Evolutionary conservation across 2,329 filamentous ascomycete genomes (phyloP).

Genomic region (Meredithiella fracta): DNA sequence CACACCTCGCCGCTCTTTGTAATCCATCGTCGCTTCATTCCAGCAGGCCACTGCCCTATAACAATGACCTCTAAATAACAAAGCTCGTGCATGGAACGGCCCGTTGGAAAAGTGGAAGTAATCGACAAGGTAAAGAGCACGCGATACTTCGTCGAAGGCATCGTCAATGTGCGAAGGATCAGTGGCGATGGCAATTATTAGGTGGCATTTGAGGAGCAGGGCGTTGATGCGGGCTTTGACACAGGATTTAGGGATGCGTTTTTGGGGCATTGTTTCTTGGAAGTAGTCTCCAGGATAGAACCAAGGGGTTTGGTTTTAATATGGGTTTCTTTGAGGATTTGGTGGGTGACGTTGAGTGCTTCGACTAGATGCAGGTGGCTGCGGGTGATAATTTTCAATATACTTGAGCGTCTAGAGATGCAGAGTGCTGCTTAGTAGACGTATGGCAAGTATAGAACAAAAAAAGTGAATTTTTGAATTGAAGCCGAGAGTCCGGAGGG

Average conservation of each 20-base stretch:
- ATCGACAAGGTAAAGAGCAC: constrained; percentile 2
- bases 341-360: background rate
- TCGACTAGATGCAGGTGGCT: background rate
- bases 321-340: background rate
- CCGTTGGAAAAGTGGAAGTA: background rate
- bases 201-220: constrained; percentile 15
- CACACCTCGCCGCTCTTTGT: constrained; percentile 15
- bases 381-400: background rate
- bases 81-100: constrained; percentile 15
- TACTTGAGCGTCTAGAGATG: background rate
- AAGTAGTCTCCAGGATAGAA: background rate
- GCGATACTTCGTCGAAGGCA: background rate
- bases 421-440: too few relatives aligned
- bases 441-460: too few relatives aligned
- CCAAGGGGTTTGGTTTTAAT: background rate
- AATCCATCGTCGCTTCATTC: constrained; percentile 16
- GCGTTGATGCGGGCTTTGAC: constrained; percentile 14
- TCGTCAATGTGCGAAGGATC: background rate
- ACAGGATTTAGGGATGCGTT: constrained; percentile 13
- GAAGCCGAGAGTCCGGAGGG: too few relatives aligned
- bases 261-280: constrained; percentile 6
- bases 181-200: constrained; percentile 14
- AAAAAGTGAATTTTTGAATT: too few relatives aligned
- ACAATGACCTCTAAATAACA: constrained; percentile 18
- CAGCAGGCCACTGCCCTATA: constrained; percentile 17